Base-by-base conservation (phyloP, 805 yeast species). In the Candida sithepensis region DNA sequence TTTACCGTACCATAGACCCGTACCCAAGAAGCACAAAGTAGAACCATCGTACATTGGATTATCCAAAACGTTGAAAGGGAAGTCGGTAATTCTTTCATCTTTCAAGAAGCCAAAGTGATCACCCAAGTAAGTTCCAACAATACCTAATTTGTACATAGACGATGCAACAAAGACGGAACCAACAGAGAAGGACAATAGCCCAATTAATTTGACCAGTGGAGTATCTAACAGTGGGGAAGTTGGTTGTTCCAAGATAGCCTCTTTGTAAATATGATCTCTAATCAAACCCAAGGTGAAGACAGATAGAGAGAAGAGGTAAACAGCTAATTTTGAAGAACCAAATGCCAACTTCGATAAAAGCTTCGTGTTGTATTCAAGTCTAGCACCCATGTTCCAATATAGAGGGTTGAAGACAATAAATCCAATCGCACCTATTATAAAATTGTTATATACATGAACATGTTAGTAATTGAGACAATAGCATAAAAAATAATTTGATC, bases 21-120 rank as follows among this genome's bases (percentile, higher is more conserved):
- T 84, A 39, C 97, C 99, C 62, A 94, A 71, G 74, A 94, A 94
- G 44, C 95, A 82, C 55, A 92, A 71, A 20, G 91, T 79, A 9
- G 96, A 87, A 14, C 99, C 99, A 62, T 86, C 85, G 69, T 94
- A 94, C 99, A 94, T 94, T 54, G 99, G 99, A 68, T 94, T 92
- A 61, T 89, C 84, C 54, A 84, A 78, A 47, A 91, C 81, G 59
- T 84, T 91, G 78, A 94, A 94, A 14, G 99, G 99, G 78, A 94
- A 94, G 1, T 86, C 82, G 16, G 92, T 85, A 50, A 94, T 96
- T 62, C 96, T 79, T 54, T 87, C 79, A 52, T 84, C 82, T 94
- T 92, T 94, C 58, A 94, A 77, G 59, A 94, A 91, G 1, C 98
- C 98, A 68, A 94, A 94, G 70, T 94, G 95, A 67, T 94, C 99